A percentile compares a stretch with the other conserved stretches of the same genome.
Evolutionary conservation across 106 monocot genomes (phyloP).

Genomic region (Allium fistulosum): DNA sequence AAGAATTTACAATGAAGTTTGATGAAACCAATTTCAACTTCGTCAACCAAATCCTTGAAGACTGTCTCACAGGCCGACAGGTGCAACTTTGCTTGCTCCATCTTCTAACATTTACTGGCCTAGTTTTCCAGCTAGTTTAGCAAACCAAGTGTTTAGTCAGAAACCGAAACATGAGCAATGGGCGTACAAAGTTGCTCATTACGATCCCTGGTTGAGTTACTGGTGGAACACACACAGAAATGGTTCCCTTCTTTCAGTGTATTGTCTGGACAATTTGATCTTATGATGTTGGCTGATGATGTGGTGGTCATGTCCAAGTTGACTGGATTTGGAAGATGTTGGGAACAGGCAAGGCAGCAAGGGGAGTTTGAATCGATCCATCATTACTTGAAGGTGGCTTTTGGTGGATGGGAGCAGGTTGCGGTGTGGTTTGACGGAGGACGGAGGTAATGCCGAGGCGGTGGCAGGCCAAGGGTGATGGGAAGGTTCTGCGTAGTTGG

Average conservation of each 20-base stretch:
- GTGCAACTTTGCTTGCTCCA: constrained; percentile 58
- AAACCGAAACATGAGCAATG: constrained; percentile 37
- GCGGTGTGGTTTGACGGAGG: too few species aligned
- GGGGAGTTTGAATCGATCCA: constrained; percentile 36
- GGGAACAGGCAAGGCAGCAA: constrained; percentile 39
- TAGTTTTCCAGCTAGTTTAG: constrained; percentile 42
- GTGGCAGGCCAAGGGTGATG: too few species aligned
- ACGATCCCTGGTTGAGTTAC: constrained; percentile 50
- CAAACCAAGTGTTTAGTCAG: constrained; percentile 26
- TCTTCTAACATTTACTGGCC: constrained; percentile 74
- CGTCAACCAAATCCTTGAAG: too few species aligned
- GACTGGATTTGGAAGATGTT: background rate
- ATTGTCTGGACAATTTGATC: constrained; percentile 5
- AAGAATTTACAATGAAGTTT: too few species aligned
- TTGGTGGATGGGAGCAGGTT: constrained; percentile 47
- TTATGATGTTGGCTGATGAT: constrained; percentile 22
- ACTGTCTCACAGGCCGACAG: constrained; percentile 32
- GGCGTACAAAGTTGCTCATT: constrained; percentile 52
- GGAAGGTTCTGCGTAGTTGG: too few species aligned
- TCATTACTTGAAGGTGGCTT: constrained; percentile 47
- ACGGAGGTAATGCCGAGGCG: too few species aligned
- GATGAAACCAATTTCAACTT: too few species aligned
- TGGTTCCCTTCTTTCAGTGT: constrained; percentile 56
- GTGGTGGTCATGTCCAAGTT: constrained; percentile 21
- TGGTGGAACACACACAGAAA: constrained; percentile 80